Conservation (phyloP, 345 rosid genomes). For the sweet orange (Citrus sinensis) region DVS_A1.0 CM039163.1:7252001-7252500, state of each 20-base stretch:
- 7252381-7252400: conserved; percentile 84
- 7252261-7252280: background rate
- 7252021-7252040: background rate
- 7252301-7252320: background rate
- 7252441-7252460: conserved; percentile 80
- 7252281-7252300: background rate
- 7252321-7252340: conserved; percentile 28
- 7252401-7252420: conserved; percentile 85
- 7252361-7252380: conserved; percentile 95
- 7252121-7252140: background rate
- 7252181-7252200: background rate
- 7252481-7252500: conserved; percentile 79
- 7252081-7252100: background rate
- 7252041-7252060: background rate
- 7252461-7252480: conserved; percentile 77
- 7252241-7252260: background rate
- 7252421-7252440: conserved; percentile 92
- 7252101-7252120: background rate
- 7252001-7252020: background rate
- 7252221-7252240: background rate
- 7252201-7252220: background rate
- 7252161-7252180: background rate
- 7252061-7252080: background rate
- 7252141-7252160: background rate
- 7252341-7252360: conserved; percentile 93